Conservation (phyloP, 2,329 filamentous ascomycete genomes). For the Xylariaceae sp. region DNA sequence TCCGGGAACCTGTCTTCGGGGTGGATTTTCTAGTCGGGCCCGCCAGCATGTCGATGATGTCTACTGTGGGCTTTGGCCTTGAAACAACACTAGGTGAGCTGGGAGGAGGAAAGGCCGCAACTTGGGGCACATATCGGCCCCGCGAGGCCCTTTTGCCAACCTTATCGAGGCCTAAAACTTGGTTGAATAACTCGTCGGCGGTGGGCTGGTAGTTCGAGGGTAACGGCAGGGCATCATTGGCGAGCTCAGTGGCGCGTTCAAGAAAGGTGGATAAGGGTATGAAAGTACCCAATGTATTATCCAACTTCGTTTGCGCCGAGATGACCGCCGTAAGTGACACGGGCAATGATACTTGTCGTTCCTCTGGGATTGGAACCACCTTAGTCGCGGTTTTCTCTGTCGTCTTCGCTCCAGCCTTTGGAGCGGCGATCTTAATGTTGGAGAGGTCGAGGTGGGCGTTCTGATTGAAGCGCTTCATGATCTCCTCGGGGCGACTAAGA, state of each 20-base stretch:
- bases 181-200: constrained; percentile 81
- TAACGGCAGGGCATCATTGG: constrained; percentile 79
- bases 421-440: constrained; percentile 78
- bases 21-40: constrained; percentile 35
- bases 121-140: constrained; percentile 67
- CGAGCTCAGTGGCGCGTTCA: constrained; percentile 75
- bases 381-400: constrained; percentile 36
- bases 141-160: constrained; percentile 49
- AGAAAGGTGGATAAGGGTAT: constrained; percentile 85
- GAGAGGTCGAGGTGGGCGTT: constrained; percentile 84
- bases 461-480: constrained; percentile 68
- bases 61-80: constrained; percentile 50
- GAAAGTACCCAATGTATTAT: constrained; percentile 71
- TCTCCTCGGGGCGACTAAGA: constrained; percentile 63
- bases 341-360: constrained; percentile 63
- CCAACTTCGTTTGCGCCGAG: constrained; percentile 74
- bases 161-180: constrained; percentile 69
- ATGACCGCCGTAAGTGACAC: constrained; percentile 76
- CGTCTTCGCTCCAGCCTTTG: constrained; percentile 42
- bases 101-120: constrained; percentile 54
- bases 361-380: constrained; percentile 41
- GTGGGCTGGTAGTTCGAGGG: constrained; percentile 62
- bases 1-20: constrained; percentile 31
- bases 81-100: constrained; percentile 34
- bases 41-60: constrained; percentile 80